Evolutionary conservation across 768 basidiomycete genomes (phyloP).

Genomic region (Mycena rosella): DNA sequence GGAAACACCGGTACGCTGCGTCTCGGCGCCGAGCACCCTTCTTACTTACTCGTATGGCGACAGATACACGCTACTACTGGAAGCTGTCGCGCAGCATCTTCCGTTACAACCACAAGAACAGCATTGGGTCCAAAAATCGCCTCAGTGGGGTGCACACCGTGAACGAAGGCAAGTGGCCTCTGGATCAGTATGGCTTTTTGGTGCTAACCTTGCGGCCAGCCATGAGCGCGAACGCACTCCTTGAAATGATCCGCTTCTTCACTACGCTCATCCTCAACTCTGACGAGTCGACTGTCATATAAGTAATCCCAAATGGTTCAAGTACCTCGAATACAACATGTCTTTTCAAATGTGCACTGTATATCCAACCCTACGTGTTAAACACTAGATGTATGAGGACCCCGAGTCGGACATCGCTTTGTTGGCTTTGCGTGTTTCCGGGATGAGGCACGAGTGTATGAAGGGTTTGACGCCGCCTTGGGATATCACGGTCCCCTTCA

Average conservation of each 20-base stretch:
- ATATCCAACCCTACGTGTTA: too few species aligned
- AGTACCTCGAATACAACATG: too few species aligned
- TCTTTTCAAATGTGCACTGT: too few species aligned
- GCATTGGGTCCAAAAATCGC: slow-evolving; percentile 25
- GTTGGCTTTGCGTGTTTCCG: background rate
- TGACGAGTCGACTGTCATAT: slow-evolving; percentile 48
- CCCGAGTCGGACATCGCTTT: too few species aligned
- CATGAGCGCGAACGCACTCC: slow-evolving; percentile 49
- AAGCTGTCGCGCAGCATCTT: slow-evolving; percentile 72
- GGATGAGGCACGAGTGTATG: slow-evolving; percentile 8
- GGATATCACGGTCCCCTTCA: background rate
- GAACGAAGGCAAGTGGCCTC: slow-evolving; percentile 58
- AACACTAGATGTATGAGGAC: too few species aligned
- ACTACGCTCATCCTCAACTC: slow-evolving; percentile 58
- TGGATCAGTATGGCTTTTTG: background rate
- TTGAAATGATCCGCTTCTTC: slow-evolving; percentile 60
- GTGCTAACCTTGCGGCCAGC: slow-evolving; percentile 30
- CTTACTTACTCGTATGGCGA: background rate
- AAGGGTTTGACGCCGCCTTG: slow-evolving; percentile 15
- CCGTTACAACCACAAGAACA: slow-evolving; percentile 57
- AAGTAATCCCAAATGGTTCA: background rate
- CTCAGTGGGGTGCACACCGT: slow-evolving; percentile 60
- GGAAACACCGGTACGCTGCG: slow-evolving; percentile 66
- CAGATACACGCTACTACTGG: slow-evolving; percentile 75
- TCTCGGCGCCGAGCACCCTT: background rate